These are phyloP conservation scores for Chamaecrista fasciculata DNA, from an alignment of 306 rosid species.

Conservation along the genomic window DNA sequence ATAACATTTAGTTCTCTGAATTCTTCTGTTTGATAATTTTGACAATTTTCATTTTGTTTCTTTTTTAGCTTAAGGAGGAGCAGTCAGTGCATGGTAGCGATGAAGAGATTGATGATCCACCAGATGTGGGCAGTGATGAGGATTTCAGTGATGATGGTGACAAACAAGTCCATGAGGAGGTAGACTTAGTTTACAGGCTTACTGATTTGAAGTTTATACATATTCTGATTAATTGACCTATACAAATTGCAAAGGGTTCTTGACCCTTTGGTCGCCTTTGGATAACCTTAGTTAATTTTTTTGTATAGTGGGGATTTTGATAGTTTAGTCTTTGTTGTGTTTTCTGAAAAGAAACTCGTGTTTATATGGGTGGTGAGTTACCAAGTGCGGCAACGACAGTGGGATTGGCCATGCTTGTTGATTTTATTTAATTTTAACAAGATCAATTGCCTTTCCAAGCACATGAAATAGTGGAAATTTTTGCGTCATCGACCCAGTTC, in stretches of 20 bases:
- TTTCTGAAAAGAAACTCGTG: too few relatives aligned
- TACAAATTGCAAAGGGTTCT: background rate
- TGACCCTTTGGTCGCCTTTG: background rate
- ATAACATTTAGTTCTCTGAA: background rate
- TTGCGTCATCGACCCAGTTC: background rate
- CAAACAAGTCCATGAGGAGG: constrained; percentile 68
- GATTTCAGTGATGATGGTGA: constrained; percentile 70
- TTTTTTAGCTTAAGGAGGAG: constrained; percentile 72
- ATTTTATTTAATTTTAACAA: background rate
- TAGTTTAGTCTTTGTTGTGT: too few relatives aligned
- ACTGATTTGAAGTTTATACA: background rate
- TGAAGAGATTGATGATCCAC: constrained; percentile 85
- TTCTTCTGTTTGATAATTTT: background rate
- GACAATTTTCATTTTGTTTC: background rate
- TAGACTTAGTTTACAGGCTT: constrained; percentile 24
- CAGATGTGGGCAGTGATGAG: constrained; percentile 75
- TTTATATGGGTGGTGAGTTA: background rate
- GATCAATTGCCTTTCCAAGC: background rate
- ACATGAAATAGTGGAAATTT: background rate
- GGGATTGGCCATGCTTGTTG: background rate
- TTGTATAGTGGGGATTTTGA: background rate
- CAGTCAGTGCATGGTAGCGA: constrained; percentile 89
- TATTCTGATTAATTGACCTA: background rate
- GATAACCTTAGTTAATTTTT: background rate
- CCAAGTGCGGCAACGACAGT: too few relatives aligned